Evolutionary conservation across 768 basidiomycete species (phyloP).

Genomic region (Peribolospora kevripleyi): DNA sequence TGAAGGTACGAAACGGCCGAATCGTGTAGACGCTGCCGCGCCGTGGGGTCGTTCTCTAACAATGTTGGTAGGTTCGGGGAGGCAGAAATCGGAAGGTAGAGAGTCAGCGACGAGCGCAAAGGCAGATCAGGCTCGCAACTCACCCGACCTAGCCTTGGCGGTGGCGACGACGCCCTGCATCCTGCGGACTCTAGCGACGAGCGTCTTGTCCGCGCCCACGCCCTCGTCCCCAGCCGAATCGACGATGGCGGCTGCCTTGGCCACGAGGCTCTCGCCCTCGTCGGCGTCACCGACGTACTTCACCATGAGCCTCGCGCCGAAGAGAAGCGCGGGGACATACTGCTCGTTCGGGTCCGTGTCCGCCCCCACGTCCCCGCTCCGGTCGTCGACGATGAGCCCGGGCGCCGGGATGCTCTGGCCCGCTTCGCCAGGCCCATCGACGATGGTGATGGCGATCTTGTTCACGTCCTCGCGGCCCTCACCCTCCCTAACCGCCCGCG

Average conservation of each 20-base stretch:
- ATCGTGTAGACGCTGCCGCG: constrained; percentile 35
- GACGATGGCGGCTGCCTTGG: constrained; percentile 15
- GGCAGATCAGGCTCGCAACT: constrained; percentile 5
- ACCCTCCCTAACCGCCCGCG: constrained; percentile 4
- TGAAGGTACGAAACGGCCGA: constrained; percentile 30
- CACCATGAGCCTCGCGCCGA: constrained; percentile 57
- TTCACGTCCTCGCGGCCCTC: background rate
- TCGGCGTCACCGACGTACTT: constrained; percentile 29
- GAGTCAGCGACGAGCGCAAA: background rate
- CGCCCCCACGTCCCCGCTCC: constrained; percentile 10
- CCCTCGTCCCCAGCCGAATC: background rate
- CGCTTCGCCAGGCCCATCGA: too few species aligned
- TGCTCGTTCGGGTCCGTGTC: constrained; percentile 38
- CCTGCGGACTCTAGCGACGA: constrained; percentile 17
- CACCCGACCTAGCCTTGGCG: constrained; percentile 46
- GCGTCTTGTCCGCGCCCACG: constrained; percentile 2
- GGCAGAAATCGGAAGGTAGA: background rate
- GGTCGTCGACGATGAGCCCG: constrained; percentile 1
- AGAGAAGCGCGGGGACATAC: constrained; percentile 55
- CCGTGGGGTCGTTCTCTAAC: constrained; percentile 40
- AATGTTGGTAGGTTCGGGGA: background rate
- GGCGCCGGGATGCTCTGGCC: too few species aligned
- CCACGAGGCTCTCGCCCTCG: constrained; percentile 38
- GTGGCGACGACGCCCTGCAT: constrained; percentile 40
- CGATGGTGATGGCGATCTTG: background rate